phyloP scores from a whole-genome alignment of 805 yeast species.

The Suhomyces pyralidae region DNA sequence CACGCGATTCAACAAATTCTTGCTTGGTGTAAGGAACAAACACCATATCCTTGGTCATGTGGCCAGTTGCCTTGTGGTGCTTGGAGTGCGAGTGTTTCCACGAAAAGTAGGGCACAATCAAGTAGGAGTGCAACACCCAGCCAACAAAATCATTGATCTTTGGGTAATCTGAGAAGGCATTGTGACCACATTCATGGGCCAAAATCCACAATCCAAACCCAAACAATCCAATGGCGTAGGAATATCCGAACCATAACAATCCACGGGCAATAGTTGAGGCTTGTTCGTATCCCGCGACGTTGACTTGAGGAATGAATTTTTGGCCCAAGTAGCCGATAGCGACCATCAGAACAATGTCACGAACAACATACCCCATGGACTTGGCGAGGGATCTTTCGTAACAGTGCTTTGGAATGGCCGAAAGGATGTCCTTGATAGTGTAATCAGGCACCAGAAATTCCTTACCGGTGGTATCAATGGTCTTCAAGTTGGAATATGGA shows the following conservation, averaged over 20 bases:
- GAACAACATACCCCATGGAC: conserved; percentile 62
- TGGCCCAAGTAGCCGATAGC: conserved; percentile 53
- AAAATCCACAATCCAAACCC: conserved; percentile 81
- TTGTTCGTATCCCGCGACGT: conserved; percentile 32
- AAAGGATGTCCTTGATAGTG: conserved; percentile 70
- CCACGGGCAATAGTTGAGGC: conserved; percentile 39
- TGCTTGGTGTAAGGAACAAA: conserved; percentile 73
- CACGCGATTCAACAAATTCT: conserved; percentile 43
- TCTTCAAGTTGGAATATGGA: conserved; percentile 31
- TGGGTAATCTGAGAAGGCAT: conserved; percentile 73
- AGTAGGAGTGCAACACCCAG: conserved; percentile 76
- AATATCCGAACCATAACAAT: conserved; percentile 56
- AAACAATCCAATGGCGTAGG: conserved; percentile 57
- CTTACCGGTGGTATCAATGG: conserved; percentile 61
- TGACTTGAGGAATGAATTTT: conserved; percentile 46
- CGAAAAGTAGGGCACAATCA: conserved; percentile 81
- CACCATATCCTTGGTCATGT: conserved; percentile 78
- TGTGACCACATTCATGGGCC: conserved; percentile 92
- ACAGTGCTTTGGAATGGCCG: conserved; percentile 71
- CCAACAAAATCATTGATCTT: conserved; percentile 76
- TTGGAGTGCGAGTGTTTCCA: conserved; percentile 84
- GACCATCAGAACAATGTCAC: conserved; percentile 56
- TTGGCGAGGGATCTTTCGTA: conserved; percentile 57
- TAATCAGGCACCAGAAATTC: conserved; percentile 71
- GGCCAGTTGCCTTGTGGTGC: conserved; percentile 91